Base-by-base conservation (phyloP, 257 asterid species). In the Solanum habrochaites region DNA sequence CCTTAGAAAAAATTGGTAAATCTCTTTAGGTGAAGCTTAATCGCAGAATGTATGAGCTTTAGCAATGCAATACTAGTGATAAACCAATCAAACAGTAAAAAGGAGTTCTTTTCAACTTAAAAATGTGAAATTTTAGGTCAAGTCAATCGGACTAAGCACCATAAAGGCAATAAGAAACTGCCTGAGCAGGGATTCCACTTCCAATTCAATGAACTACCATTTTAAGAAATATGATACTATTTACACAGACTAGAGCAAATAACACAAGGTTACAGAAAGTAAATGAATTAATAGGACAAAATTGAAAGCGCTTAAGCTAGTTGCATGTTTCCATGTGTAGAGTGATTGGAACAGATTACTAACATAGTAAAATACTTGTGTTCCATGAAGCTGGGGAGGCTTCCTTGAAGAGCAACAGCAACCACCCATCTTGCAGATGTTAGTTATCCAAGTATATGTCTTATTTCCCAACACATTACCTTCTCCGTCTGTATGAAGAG, bases 361-460 rank as follows among this genome's bases (percentile, higher is more conserved):
- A 52, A 95, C 98, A 88, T 92, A 94, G 92, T 93, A 94, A 90
- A 89, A 95, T 74, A 94, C 90, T 39, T 94, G 97, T 45, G 96
- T 93, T 77, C 96, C 96, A 49, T 91, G 95, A 89, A 94, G 89
- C 90, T 90, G 96, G 49, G 88, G 94, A 91, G 88, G 93, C 91
- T 91, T 94, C 85, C 95, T 90, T 67, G 96, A 93, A 89, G 98
- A 94, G 91, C 92, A 94, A 88, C 97, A 95, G 87, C 97, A 95
- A 86, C 96, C 95, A 77, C 98, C 98, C 97, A 95, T 95, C 89
- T 81, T 29, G 85, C 45, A 49, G 85, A n/a, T 47, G 58, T 49
- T 49, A 49, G 69, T 11, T 81, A 52, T 81, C 45, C 39, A 81
- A 18, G 69, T 49, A 20, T 80, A 29, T 49, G 69, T 81, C 85